Percentiles rank a stretch among this genome's conserved stretches.
These are phyloP conservation scores for Triticum timopheevii DNA, from an alignment of 176 grass and related monocot genomes.

Conservation along the genomic window DNA sequence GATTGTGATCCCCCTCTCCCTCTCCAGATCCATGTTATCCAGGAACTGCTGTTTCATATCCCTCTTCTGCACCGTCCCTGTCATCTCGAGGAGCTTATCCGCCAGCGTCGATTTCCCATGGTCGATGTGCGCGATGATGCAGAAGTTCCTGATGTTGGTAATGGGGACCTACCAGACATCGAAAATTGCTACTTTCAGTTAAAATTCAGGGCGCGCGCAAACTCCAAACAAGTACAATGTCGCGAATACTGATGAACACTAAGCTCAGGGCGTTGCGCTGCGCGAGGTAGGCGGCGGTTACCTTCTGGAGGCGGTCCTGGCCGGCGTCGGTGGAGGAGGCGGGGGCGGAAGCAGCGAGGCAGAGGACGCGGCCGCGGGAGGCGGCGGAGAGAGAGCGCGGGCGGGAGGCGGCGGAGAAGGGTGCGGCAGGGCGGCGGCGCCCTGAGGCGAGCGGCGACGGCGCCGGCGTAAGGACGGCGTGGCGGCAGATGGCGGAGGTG, in stretches of 20 bases:
- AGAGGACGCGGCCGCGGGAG: conserved; percentile 33
- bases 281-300: not conserved
- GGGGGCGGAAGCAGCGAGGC: conserved; percentile 34
- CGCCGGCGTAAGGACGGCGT: conserved; percentile 37
- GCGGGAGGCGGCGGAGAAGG: not conserved
- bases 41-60: conserved; percentile 98
- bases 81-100: conserved; percentile 87
- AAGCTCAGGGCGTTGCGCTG: not conserved
- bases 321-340: conserved; percentile 45
- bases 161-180: conserved; percentile 65
- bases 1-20: conserved; percentile 99
- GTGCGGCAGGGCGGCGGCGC: not conserved
- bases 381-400: conserved; percentile 2
- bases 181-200: not conserved
- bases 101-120: conserved; percentile 97
- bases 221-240: not conserved
- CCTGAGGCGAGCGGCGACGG: not conserved
- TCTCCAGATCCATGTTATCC: conserved; percentile 98
- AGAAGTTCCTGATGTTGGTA: conserved; percentile 96
- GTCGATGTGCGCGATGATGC: conserved; percentile 96
- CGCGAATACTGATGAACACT: not conserved
- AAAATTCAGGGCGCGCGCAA: not conserved
- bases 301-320: conserved; percentile 85
- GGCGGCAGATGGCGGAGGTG: conserved; percentile 36
- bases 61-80: conserved; percentile 86